Base-by-base conservation (phyloP, 495 filamentous ascomycete genomes). In the Trichoderma virens region DNA sequence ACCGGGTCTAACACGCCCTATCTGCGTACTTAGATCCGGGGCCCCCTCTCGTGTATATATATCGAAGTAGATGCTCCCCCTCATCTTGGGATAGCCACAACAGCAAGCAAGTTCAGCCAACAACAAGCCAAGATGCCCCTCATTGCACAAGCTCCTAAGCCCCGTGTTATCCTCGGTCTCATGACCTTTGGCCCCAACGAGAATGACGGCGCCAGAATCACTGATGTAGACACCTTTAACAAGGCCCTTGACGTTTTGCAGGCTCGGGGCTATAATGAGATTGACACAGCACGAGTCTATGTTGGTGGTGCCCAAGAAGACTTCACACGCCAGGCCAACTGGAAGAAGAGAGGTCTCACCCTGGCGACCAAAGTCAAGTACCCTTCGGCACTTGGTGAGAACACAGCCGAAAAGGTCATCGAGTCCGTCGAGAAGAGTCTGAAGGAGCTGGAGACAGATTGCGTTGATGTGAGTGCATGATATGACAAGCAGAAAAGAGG, bases 331-430 rank as follows among this genome's bases (percentile, higher is more conserved):
- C 80, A 89, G 65, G 87, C 90, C 0, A 79, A 82, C 14, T 97
- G 90, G 90, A 87, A 90, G 71, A 86, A 93, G 56, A 83, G 89
- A 51, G 92, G 93, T 0, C 74, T 98, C 66, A 91, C 85, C 3
- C 70, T 96, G 30, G 93, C 93, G 13, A 97, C 93, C 8, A 98
- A 98, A 75, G 73, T 84, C 65, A 76, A 76, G 65, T 94, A 93
- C 66, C 92, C 92, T 0, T 62, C 62, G 9, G 59, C 75, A 4
- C 74, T 82, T 0, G 86, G 87, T 6, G 74, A 65, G 0, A 89
- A 95, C 72, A 82, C 84, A 64, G 78, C 83, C 3, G 81, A 84
- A 11, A 78, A 80, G 62, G 72, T 96, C 13, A 79, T 80, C 23
- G 80, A 85, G 73, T 81, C 83, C 3, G 73, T 92, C 25, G 81